Percentiles rank a stretch among this genome's conserved stretches.
Conservation (phyloP, 495 filamentous ascomycete genomes). For the Penicillium macrosclerotiorum region DNA sequence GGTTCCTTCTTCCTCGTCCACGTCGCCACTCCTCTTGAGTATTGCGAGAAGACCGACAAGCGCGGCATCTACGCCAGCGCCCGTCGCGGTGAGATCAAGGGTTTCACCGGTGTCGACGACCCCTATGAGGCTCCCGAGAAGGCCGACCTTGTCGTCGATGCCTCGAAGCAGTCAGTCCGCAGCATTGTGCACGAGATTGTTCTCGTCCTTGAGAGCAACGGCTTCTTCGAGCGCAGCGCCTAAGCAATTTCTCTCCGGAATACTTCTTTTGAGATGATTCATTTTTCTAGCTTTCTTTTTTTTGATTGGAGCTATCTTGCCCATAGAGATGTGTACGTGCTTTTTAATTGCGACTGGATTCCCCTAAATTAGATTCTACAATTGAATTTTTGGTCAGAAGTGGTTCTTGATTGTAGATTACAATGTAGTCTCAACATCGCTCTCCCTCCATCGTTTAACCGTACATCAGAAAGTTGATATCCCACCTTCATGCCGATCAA, state of each 20-base stretch:
- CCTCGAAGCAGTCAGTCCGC: conserved; percentile 80
- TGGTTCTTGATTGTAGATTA: not conserved
- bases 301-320: conserved; percentile 8
- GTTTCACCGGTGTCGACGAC: conserved; percentile 97
- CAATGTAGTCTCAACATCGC: not conserved
- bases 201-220: conserved; percentile 83
- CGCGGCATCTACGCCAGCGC: conserved; percentile 85
- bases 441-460: too few species aligned
- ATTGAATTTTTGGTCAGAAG: not conserved
- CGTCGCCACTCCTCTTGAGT: conserved; percentile 87
- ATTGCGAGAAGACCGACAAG: conserved; percentile 94
- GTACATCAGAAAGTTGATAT: too few species aligned
- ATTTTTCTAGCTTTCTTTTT: conserved; percentile 18
- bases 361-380: conserved; percentile 22
- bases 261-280: too few species aligned
- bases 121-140: conserved; percentile 87
- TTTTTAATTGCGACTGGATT: conserved; percentile 27
- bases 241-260: too few species aligned
- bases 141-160: conserved; percentile 80
- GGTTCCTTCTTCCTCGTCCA: conserved; percentile 94
- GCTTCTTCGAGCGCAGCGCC: conserved; percentile 57
- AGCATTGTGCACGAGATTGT: conserved; percentile 97
- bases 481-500: too few species aligned
- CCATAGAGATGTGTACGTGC: conserved; percentile 21
- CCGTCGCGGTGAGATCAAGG: conserved; percentile 88